Evolutionary conservation across 2,329 filamentous ascomycete species (phyloP).

Genomic region (Ophiobolus disseminans): DNA sequence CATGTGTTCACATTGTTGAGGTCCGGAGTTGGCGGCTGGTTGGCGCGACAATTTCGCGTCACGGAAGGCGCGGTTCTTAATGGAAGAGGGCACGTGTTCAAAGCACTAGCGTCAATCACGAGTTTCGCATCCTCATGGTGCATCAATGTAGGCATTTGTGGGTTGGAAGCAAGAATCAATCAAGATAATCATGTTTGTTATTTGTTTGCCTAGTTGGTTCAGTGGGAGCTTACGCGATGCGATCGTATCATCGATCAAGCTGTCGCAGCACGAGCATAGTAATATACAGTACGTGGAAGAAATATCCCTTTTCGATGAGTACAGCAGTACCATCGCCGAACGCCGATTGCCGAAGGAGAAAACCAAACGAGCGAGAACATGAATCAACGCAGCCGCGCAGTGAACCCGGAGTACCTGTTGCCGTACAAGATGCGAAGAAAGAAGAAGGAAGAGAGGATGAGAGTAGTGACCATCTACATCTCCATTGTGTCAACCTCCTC

Average conservation of each 20-base stretch:
- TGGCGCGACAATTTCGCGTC: slow-evolving; percentile 1
- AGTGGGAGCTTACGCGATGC: slow-evolving; percentile 36
- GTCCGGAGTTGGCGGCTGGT: not conserved
- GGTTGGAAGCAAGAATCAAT: not conserved
- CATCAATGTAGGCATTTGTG: not conserved
- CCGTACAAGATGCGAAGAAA: slow-evolving; percentile 24
- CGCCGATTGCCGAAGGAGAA: slow-evolving; percentile 41
- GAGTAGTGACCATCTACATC: slow-evolving; percentile 32
- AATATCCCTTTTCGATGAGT: slow-evolving; percentile 33
- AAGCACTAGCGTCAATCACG: not conserved
- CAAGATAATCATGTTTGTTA: slow-evolving; percentile 17
- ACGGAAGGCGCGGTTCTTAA: not conserved
- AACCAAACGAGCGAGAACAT: slow-evolving; percentile 34
- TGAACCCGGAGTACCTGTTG: slow-evolving; percentile 31
- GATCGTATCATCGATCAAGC: slow-evolving; percentile 47
- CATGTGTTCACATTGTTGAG: not conserved
- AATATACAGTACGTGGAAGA: slow-evolving; percentile 43
- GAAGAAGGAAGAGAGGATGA: slow-evolving; percentile 21
- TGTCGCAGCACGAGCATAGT: slow-evolving; percentile 40
- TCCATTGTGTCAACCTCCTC: slow-evolving; percentile 45
- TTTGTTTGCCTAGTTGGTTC: slow-evolving; percentile 34
- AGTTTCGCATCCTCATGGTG: not conserved
- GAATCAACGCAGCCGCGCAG: slow-evolving; percentile 29
- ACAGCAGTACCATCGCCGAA: slow-evolving; percentile 40
- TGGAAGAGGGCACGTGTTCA: not conserved